Evolutionary conservation across 805 yeast species (phyloP).

Genomic region (Phaffomyces antillensis): DNA sequence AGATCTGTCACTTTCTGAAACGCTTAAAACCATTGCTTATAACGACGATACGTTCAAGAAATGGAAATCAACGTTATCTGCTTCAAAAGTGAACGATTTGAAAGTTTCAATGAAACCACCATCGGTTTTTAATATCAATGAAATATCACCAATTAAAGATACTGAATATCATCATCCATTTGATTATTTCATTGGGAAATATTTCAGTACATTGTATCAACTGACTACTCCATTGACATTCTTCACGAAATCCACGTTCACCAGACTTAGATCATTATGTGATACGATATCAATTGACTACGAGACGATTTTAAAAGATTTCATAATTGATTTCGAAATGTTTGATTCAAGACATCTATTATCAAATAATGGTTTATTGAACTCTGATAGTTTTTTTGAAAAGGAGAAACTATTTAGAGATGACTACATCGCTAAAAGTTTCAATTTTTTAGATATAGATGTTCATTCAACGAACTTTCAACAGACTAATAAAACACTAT

Average conservation of each 20-base stretch:
- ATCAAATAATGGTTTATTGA: slow-evolving; percentile 24
- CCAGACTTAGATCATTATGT: slow-evolving; percentile 40
- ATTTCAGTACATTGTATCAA: slow-evolving; percentile 29
- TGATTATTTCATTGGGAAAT: slow-evolving; percentile 25
- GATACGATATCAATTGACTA: slow-evolving; percentile 16
- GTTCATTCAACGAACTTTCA: slow-evolving; percentile 17
- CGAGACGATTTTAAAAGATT: slow-evolving; percentile 22
- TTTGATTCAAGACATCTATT: slow-evolving; percentile 36
- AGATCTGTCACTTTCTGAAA: background rate
- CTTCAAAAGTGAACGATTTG: slow-evolving; percentile 8
- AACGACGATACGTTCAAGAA: background rate
- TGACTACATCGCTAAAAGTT: slow-evolving; percentile 21
- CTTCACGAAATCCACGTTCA: slow-evolving; percentile 42
- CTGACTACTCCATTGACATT: slow-evolving; percentile 30
- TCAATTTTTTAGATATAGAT: slow-evolving; percentile 20
- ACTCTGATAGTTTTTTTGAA: slow-evolving; percentile 16
- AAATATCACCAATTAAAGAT: slow-evolving; percentile 12
- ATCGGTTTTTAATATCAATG: slow-evolving; percentile 12
- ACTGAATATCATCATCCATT: slow-evolving; percentile 19
- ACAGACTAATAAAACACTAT: slow-evolving; percentile 23
- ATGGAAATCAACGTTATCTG: background rate
- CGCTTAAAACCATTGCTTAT: background rate
- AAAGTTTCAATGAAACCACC: slow-evolving; percentile 22
- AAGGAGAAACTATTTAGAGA: slow-evolving; percentile 24
- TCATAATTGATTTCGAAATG: slow-evolving; percentile 29